Percentiles rank a stretch among this genome's conserved stretches.
Evolutionary conservation across 1,284 basidiomycete species (phyloP).

Genomic region (Cutaneotrichosporon cutaneum): DNA sequence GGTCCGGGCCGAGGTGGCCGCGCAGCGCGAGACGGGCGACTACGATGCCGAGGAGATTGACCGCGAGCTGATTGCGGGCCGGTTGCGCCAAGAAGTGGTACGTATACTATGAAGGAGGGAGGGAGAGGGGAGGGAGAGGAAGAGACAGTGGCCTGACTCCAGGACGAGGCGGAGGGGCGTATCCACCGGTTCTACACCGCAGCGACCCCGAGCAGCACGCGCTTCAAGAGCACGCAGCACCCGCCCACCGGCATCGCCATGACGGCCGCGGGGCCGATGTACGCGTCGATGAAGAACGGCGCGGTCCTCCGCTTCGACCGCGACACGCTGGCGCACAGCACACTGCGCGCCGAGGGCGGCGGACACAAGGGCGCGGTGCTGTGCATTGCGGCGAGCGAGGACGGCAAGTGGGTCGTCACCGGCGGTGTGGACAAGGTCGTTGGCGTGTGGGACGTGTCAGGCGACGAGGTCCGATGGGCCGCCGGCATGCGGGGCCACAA

Average conservation of each 20-base stretch:
- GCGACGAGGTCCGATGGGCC: conserved; percentile 64
- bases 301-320: conserved; percentile 69
- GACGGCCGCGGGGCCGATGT: conserved; percentile 14
- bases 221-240: conserved; percentile 18
- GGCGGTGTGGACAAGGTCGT: conserved; percentile 79
- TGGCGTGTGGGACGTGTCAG: conserved; percentile 76
- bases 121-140: not conserved
- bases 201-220: not conserved
- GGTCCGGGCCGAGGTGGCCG: conserved; percentile 66
- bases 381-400: conserved; percentile 75
- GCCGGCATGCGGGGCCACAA: conserved; percentile 79
- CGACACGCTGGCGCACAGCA: conserved; percentile 30
- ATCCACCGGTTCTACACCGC: conserved; percentile 56
- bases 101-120: conserved; percentile 29
- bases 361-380: conserved; percentile 88
- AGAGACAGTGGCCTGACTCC: no score
- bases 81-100: conserved; percentile 82
- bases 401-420: conserved; percentile 80
- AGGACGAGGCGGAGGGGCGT: conserved; percentile 51
- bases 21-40: conserved; percentile 64
- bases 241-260: conserved; percentile 20
- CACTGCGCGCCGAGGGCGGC: conserved; percentile 50
- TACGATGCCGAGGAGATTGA: conserved; percentile 93
- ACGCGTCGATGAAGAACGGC: conserved; percentile 78
- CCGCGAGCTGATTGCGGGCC: conserved; percentile 81